phyloP scores from a whole-genome alignment of 768 basidiomycete species.

The Lentinula edodes region DNA sequence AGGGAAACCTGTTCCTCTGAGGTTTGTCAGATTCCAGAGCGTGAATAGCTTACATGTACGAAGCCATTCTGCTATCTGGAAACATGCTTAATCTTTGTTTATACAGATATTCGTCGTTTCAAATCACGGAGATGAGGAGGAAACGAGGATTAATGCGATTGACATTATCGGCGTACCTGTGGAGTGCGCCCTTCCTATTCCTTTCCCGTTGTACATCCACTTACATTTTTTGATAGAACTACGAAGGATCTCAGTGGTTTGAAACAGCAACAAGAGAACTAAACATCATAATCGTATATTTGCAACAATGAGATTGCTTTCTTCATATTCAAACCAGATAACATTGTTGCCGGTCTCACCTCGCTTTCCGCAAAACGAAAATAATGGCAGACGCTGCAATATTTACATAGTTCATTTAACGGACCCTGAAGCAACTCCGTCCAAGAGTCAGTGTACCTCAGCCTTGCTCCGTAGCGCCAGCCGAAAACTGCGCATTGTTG shows the following conservation, averaged over 20 bases:
- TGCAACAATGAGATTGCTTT: background rate
- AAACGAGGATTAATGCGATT: conserved; percentile 61
- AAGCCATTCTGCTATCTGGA: conserved; percentile 2
- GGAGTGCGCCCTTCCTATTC: conserved; percentile 35
- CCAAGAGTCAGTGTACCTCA: too few relatives aligned
- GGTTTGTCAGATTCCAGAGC: conserved; percentile 65
- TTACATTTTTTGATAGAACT: conserved; percentile 17
- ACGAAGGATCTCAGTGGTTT: conserved; percentile 29
- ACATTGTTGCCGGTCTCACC: too few relatives aligned
- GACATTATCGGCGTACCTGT: conserved; percentile 58
- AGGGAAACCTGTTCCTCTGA: conserved; percentile 45
- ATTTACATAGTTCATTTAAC: too few relatives aligned
- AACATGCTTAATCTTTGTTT: background rate
- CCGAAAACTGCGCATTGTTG: too few relatives aligned
- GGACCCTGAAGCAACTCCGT: too few relatives aligned
- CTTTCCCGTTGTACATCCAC: conserved; percentile 1
- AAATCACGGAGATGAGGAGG: conserved; percentile 59
- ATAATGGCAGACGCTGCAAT: too few relatives aligned
- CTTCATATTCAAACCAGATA: too few relatives aligned
- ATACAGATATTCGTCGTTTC: conserved; percentile 61
- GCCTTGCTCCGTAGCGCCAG: too few relatives aligned
- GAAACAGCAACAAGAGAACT: conserved; percentile 20
- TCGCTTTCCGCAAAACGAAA: too few relatives aligned
- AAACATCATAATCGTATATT: background rate
- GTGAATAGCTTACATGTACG: conserved; percentile 64